Evolutionary conservation across 1,139 yeast species (phyloP).

Genomic region (Torulaspora pretoriensis): DNA sequence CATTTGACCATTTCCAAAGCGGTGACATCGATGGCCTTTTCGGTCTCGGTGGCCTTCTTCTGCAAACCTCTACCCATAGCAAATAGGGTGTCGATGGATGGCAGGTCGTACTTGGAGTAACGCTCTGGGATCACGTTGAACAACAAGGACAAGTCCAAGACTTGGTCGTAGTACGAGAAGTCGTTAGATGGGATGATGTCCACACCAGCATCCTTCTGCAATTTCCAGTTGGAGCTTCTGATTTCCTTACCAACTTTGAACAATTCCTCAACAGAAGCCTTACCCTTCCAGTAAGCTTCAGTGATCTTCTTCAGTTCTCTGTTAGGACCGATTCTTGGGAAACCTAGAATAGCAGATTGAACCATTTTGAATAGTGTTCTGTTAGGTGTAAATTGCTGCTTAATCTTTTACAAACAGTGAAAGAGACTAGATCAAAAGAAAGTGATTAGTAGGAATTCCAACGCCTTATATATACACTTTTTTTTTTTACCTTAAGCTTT

Average conservation of each 20-base stretch:
- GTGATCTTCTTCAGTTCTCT: constrained; percentile 99
- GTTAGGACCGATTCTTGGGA: constrained; percentile 99
- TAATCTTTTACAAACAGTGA: not conserved
- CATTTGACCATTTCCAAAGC: constrained; percentile 99
- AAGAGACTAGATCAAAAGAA: not conserved
- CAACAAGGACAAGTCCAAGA: constrained; percentile 83
- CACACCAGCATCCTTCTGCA: constrained; percentile 96
- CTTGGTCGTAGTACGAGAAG: constrained; percentile 97
- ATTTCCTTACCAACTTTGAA: constrained; percentile 90
- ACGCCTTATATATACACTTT: not conserved
- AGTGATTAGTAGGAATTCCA: not conserved
- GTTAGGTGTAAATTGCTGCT: not conserved
- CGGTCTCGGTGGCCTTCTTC: constrained; percentile 85
- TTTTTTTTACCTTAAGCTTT: not conserved
- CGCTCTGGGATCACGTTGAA: constrained; percentile 97
- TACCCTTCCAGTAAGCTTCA: constrained; percentile 98
- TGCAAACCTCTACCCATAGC: constrained; percentile 99
- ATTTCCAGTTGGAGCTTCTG: constrained; percentile 96
- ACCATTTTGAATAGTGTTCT: constrained; percentile 55
- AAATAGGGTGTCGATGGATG: constrained; percentile 86
- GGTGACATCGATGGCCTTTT: constrained; percentile 92
- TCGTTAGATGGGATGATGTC: constrained; percentile 96
- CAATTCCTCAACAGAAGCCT: constrained; percentile 80
- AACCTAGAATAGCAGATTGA: constrained; percentile 94
- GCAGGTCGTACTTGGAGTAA: constrained; percentile 86